Base-by-base conservation (phyloP, 257 asterid genomes). In the Orobanche coerulescens region DNA sequence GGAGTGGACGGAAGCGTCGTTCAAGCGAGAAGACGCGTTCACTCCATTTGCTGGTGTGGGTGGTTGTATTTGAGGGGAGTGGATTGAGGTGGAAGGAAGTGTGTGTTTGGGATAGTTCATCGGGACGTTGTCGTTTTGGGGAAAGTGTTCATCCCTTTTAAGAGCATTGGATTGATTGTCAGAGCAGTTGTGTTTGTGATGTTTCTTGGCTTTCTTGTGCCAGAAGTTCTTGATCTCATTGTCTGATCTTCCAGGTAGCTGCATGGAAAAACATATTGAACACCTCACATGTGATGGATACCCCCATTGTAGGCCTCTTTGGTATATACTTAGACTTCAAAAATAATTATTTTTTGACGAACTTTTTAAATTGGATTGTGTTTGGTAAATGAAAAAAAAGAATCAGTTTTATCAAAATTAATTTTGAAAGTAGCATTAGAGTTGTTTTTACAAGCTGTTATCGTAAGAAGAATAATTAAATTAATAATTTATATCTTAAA, bases 231-330 rank as follows among this genome's bases (percentile, higher is more conserved):
- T 80, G 46, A 80, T 73, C 62, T 83, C 85, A 40, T 81, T 80
- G 70, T 80, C 91, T 10, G 87, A 76, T 73, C 87, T 80, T 2
- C 87, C 90, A 1, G 87, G 77, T 14, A 83, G 42, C 90, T 83
- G 79, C 75, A 71, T 11, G n/a, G n/a, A n/a, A 15, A 23, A 58
- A 69, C 50, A 59, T 18, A 30, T 4, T n/a, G n/a, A n/a, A n/a
- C n/a, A n/a, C n/a, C n/a, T n/a, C n/a, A 39, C 28, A 20, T 42
- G 16, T 30, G 7, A 30, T 30, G 36, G 36, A 30, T 30, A 30
- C 36, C 36, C n/a, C n/a, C n/a, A n/a, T n/a, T n/a, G n/a, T n/a
- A n/a, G n/a, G n/a, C n/a, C n/a, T n/a, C n/a, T n/a, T n/a, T n/a
- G n/a, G n/a, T n/a, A n/a, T n/a, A n/a, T n/a, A n/a, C n/a, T n/a